Conservation (phyloP, 257 asterid genomes). For the Phtheirospermum japonicum region DNA sequence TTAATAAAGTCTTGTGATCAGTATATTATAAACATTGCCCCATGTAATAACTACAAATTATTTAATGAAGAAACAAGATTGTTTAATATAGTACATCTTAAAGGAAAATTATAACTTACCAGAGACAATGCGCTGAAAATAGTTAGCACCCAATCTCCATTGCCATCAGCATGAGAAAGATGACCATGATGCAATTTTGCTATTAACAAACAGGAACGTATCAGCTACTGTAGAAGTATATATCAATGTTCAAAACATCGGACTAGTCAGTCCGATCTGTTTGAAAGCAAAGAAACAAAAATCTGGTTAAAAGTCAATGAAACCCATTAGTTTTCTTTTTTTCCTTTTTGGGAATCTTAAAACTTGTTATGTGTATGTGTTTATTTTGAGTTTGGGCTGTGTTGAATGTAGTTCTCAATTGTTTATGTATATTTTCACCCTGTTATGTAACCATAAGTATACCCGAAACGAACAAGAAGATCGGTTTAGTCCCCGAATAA, state of each 20-base stretch:
- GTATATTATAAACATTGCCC: neutral
- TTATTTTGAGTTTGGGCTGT: neutral
- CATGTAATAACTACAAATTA: neutral
- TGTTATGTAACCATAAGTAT: neutral
- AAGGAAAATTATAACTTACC: slow-evolving; percentile 44
- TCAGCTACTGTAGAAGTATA: slow-evolving; percentile 27
- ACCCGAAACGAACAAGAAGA: neutral
- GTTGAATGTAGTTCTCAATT: neutral
- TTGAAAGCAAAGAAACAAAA: neutral
- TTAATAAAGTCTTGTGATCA: slow-evolving; percentile 3
- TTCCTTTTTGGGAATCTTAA: neutral
- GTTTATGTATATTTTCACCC: neutral
- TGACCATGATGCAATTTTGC: slow-evolving; percentile 95
- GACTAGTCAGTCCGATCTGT: neutral
- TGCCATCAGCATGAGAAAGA: slow-evolving; percentile 90
- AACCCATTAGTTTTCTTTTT: neutral
- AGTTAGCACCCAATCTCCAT: slow-evolving; percentile 97
- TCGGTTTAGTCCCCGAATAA: neutral
- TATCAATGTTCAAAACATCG: neutral
- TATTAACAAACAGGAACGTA: slow-evolving; percentile 32
- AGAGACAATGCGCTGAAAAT: slow-evolving; percentile 87
- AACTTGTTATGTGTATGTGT: neutral
- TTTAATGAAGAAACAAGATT: slow-evolving; percentile 18
- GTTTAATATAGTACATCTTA: neutral
- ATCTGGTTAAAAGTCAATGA: neutral